These are phyloP conservation scores for Hansenula lynferdii DNA, from an alignment of 1,139 yeast species.

Conservation along the genomic window DNA sequence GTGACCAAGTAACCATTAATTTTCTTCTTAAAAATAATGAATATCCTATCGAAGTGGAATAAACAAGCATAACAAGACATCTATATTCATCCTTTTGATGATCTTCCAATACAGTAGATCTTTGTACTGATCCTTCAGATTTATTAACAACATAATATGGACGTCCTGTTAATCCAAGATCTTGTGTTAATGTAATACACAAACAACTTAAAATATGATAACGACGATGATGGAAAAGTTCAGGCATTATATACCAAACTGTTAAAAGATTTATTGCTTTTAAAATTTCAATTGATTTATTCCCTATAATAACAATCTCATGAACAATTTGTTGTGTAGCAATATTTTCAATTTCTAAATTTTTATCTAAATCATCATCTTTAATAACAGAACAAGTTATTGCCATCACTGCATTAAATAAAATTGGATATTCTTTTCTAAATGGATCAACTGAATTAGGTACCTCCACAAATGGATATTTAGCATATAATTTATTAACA, in stretches of 20 bases:
- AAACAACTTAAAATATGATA: slow-evolving; percentile 65
- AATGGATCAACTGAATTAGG: slow-evolving; percentile 41
- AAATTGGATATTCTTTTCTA: slow-evolving; percentile 47
- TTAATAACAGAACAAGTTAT: slow-evolving; percentile 42
- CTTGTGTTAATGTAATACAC: slow-evolving; percentile 68
- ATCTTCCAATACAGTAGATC: slow-evolving; percentile 24
- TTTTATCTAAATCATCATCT: slow-evolving; percentile 26
- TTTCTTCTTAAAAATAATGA: slow-evolving; percentile 50
- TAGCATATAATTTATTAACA: slow-evolving; percentile 32
- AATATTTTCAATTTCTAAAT: slow-evolving; percentile 48
- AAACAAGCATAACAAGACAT: slow-evolving; percentile 42
- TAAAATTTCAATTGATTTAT: slow-evolving; percentile 64
- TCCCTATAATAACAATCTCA: slow-evolving; percentile 68
- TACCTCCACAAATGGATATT: slow-evolving; percentile 52
- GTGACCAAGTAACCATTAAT: slow-evolving; percentile 45
- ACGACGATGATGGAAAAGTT: slow-evolving; percentile 72
- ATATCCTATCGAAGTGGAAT: slow-evolving; percentile 46
- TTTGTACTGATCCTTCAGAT: slow-evolving; percentile 32
- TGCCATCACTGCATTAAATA: slow-evolving; percentile 64
- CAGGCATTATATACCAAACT: slow-evolving; percentile 83
- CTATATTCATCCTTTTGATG: slow-evolving; percentile 34
- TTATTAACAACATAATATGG: slow-evolving; percentile 37
- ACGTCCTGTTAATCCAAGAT: slow-evolving; percentile 64
- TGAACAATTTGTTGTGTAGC: slow-evolving; percentile 54
- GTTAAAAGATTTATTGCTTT: slow-evolving; percentile 58